A percentile compares a stretch with the other conserved stretches of the same genome.
Evolutionary conservation across 2,329 filamentous ascomycete genomes (phyloP).

Genomic region (Capronia americana): DNA sequence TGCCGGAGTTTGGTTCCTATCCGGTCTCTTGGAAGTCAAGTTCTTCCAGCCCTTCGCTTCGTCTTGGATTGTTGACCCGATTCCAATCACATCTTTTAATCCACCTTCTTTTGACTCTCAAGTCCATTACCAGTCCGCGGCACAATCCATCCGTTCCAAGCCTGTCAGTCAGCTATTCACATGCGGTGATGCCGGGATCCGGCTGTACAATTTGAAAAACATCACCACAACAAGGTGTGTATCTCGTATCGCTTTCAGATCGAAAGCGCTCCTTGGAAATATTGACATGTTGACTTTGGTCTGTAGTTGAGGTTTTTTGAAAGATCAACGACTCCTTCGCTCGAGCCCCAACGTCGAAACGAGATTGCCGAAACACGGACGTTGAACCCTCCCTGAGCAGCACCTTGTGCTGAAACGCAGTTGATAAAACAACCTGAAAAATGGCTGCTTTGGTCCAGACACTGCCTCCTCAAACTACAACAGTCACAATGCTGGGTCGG

Average conservation of each 20-base stretch:
- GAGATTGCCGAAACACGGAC: slow-evolving; percentile 16
- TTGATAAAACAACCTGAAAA: slow-evolving; percentile 48
- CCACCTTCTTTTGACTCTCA: slow-evolving; percentile 26
- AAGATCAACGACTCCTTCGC: slow-evolving; percentile 15
- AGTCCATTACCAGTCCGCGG: neutral
- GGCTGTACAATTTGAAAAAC: slow-evolving; percentile 16
- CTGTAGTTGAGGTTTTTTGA: slow-evolving; percentile 4
- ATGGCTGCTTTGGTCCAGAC: slow-evolving; percentile 88
- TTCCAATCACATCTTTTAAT: slow-evolving; percentile 19
- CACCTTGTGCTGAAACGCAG: slow-evolving; percentile 12
- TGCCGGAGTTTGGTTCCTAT: slow-evolving; percentile 11
- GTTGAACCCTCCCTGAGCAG: neutral
- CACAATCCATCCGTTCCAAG: neutral
- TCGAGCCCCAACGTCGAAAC: slow-evolving; percentile 12
- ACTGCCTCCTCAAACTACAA: slow-evolving; percentile 76
- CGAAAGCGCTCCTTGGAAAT: neutral
- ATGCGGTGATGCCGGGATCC: slow-evolving; percentile 20
- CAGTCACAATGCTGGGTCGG: slow-evolving; percentile 77
- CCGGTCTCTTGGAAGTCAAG: slow-evolving; percentile 13
- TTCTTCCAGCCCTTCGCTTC: slow-evolving; percentile 30
- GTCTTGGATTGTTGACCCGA: slow-evolving; percentile 22
- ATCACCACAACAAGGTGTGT: slow-evolving; percentile 22
- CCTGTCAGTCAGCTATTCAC: slow-evolving; percentile 1
- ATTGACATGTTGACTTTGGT: slow-evolving; percentile 11
- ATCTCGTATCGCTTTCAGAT: neutral